Evolutionary conservation across 1,139 yeast species (phyloP).

Genomic region (Candida neerlandica): DNA sequence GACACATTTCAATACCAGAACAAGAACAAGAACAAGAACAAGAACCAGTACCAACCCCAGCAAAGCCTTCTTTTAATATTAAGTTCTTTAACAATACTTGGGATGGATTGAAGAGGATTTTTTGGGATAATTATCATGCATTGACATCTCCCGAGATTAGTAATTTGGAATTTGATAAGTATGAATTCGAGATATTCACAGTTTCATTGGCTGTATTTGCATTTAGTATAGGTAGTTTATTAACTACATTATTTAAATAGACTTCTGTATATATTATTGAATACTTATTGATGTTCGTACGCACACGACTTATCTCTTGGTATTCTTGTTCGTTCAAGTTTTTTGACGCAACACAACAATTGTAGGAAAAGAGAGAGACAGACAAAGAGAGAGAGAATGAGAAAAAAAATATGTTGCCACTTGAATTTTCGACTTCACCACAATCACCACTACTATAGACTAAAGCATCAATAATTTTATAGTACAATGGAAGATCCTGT

Average conservation of each 20-base stretch:
- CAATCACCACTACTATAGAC: background rate
- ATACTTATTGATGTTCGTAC: background rate
- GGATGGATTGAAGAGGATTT: constrained; percentile 19
- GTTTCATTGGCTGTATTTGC: constrained; percentile 22
- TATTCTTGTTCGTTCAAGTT: background rate
- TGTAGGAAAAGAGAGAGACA: background rate
- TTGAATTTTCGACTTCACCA: constrained; percentile 6
- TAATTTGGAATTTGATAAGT: constrained; percentile 24
- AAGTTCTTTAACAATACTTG: constrained; percentile 17
- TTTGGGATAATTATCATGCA: constrained; percentile 20
- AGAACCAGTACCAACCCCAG: background rate
- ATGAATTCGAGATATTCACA: constrained; percentile 27
- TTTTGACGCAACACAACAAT: background rate
- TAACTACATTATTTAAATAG: constrained; percentile 18
- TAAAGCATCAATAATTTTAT: too few relatives aligned
- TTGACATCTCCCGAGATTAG: constrained; percentile 22
- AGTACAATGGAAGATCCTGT: constrained; percentile 32
- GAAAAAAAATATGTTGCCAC: constrained; percentile 12
- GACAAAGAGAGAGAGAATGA: too few relatives aligned
- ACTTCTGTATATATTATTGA: constrained; percentile 2
- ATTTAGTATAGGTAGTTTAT: constrained; percentile 25
- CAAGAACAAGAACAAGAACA: background rate
- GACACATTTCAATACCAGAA: constrained; percentile 3
- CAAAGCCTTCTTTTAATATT: constrained; percentile 2
- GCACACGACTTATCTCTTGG: constrained; percentile 1